phyloP scores from a whole-genome alignment of 306 rosid genomes.

The Prunus kanzakura region DNA sequence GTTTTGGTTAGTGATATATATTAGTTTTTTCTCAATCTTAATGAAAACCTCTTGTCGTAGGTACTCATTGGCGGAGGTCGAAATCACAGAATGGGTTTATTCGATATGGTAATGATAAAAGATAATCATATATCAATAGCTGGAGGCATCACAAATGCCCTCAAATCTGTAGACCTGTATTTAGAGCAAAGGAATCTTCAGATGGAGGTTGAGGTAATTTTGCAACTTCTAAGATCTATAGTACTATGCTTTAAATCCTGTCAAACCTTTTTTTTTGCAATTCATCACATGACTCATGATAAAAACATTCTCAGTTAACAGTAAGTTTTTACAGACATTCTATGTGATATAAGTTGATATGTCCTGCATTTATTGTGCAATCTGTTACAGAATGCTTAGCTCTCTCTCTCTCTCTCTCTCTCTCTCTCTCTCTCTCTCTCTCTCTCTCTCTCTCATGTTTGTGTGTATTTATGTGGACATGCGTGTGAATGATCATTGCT shows the following conservation, averaged over 20 bases:
- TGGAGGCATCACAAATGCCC: conserved; percentile 67
- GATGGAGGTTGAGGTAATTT: conserved; percentile 78
- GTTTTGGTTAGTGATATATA: background rate
- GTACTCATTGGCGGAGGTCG: conserved; percentile 85
- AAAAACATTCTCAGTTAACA: background rate
- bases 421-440: background rate
- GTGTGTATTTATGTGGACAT: background rate
- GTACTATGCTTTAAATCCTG: background rate
- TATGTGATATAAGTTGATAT: background rate
- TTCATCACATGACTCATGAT: background rate
- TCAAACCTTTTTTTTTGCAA: background rate
- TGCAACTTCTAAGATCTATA: conserved; percentile 11
- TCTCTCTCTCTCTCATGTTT: background rate
- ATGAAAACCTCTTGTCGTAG: conserved; percentile 29
- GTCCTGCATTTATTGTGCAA: background rate
- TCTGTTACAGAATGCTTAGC: background rate
- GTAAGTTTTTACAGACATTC: background rate
- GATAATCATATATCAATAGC: conserved; percentile 91
- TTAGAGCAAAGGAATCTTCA: conserved; percentile 60
- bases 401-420: background rate
- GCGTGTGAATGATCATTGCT: conserved; percentile 4
- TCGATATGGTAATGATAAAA: conserved; percentile 93
- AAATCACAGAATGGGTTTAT: conserved; percentile 91
- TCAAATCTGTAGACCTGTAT: conserved; percentile 74
- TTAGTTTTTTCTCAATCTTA: background rate